These are phyloP conservation scores for Botrytis sinoallii DNA, from an alignment of 2,329 filamentous ascomycete genomes.

Conservation along the genomic window DNA sequence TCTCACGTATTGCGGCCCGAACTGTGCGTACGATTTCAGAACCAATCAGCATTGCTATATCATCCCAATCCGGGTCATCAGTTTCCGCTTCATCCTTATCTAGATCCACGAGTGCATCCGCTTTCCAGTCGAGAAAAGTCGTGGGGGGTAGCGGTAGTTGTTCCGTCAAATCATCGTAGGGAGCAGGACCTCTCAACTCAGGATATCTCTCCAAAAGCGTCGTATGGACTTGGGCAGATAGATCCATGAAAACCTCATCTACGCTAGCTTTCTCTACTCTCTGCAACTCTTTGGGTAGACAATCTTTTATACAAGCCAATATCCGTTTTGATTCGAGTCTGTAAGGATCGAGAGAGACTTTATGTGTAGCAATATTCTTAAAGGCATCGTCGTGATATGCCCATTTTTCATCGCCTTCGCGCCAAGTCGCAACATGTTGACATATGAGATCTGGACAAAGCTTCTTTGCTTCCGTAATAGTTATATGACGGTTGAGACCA, in stretches of 20 bases:
- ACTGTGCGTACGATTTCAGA: constrained; percentile 84
- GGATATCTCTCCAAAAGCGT: constrained; percentile 74
- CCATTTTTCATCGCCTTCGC: constrained; percentile 89
- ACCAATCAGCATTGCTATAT: constrained; percentile 80
- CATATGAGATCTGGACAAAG: constrained; percentile 79
- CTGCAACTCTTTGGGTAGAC: constrained; percentile 62
- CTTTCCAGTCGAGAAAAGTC: constrained; percentile 76
- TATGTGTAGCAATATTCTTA: constrained; percentile 78
- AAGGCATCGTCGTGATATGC: constrained; percentile 81
- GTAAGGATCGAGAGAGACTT: constrained; percentile 93
- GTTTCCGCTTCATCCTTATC: constrained; percentile 70
- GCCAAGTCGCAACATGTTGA: constrained; percentile 94
- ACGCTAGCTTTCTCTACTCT: constrained; percentile 90
- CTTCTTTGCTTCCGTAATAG: constrained; percentile 76
- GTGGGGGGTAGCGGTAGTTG: constrained; percentile 69
- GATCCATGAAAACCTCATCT: constrained; percentile 92
- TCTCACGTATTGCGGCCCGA: constrained; percentile 63
- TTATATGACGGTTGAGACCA: constrained; percentile 77
- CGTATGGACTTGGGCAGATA: constrained; percentile 79
- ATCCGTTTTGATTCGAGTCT: constrained; percentile 81
- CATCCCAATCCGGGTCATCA: constrained; percentile 92
- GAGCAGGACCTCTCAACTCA: constrained; percentile 64
- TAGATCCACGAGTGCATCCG: constrained; percentile 78
- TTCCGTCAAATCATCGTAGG: constrained; percentile 70
- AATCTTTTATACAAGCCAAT: constrained; percentile 71